These are phyloP conservation scores for Fraxinus pennsylvanica DNA, from an alignment of 257 asterid species.

Conservation along the genomic window DNA sequence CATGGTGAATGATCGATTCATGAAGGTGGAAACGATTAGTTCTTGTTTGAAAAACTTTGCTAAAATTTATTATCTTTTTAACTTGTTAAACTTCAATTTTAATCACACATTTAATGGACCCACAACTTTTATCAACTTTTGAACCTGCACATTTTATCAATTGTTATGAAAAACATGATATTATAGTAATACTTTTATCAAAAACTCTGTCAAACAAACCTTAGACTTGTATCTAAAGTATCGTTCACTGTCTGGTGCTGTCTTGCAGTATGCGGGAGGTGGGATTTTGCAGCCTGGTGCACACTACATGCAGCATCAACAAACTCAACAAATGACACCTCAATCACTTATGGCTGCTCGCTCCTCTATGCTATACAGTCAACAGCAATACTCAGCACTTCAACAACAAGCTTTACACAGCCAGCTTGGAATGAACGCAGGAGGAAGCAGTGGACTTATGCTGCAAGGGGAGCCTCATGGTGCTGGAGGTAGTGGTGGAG, in stretches of 20 bases:
- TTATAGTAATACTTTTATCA: too few relatives aligned
- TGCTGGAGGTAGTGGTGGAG: conserved; percentile 33
- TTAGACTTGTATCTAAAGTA: not conserved
- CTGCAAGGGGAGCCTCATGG: conserved; percentile 73
- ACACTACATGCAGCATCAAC: conserved; percentile 74
- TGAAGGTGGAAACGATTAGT: not conserved
- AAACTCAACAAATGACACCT: conserved; percentile 69
- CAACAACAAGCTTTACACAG: conserved; percentile 75
- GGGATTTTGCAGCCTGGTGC: conserved; percentile 71
- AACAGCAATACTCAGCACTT: conserved; percentile 70
- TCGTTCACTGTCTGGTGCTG: not conserved
- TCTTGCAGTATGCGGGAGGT: conserved; percentile 51
- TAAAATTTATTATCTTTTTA: too few relatives aligned
- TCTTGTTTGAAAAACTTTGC: too few relatives aligned
- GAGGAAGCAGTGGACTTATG: conserved; percentile 62
- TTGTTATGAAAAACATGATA: too few relatives aligned
- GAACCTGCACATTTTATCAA: too few relatives aligned
- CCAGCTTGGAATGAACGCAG: conserved; percentile 72
- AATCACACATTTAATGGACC: too few relatives aligned
- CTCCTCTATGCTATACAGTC: conserved; percentile 70
- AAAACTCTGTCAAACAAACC: not conserved
- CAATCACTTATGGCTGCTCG: conserved; percentile 86
- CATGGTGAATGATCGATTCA: not conserved
- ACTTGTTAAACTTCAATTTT: too few relatives aligned
- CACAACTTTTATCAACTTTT: too few relatives aligned